Conservation (phyloP, 2,329 filamentous ascomycete species). For the Penicillium sp. region DNA sequence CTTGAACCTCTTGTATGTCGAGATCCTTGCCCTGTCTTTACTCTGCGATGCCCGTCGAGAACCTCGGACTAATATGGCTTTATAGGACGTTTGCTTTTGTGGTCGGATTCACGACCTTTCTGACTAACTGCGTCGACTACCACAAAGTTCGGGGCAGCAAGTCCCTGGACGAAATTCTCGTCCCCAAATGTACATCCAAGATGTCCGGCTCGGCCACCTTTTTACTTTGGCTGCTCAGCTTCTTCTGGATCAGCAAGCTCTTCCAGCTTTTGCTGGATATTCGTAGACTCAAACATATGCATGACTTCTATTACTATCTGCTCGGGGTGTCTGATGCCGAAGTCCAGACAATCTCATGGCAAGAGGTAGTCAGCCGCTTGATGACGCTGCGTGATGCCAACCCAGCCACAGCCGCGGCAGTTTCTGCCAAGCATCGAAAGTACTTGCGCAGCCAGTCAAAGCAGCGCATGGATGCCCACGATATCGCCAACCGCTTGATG, state of each 20-base stretch:
- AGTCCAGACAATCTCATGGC: constrained; percentile 94
- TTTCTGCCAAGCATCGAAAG: constrained; percentile 64
- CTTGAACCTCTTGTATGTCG: constrained; percentile 74
- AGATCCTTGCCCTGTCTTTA: neutral
- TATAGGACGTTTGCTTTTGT: constrained; percentile 81
- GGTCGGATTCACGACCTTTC: constrained; percentile 79
- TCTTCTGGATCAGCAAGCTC: constrained; percentile 83
- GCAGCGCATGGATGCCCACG: constrained; percentile 91
- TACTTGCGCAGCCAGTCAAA: constrained; percentile 84
- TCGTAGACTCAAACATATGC: constrained; percentile 74
- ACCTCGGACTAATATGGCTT: constrained; percentile 1
- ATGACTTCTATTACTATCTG: constrained; percentile 83
- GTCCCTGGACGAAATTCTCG: constrained; percentile 63
- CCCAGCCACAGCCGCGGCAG: constrained; percentile 73
- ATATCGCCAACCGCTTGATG: constrained; percentile 97
- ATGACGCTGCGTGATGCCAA: constrained; percentile 86
- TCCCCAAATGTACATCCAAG: constrained; percentile 74
- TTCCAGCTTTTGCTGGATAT: constrained; percentile 77
- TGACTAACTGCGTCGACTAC: constrained; percentile 87
- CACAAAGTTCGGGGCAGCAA: constrained; percentile 71
- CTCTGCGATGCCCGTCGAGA: neutral
- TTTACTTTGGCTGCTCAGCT: constrained; percentile 80
- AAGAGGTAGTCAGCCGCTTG: constrained; percentile 82
- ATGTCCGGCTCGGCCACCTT: constrained; percentile 81
- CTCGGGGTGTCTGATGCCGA: constrained; percentile 83